These are phyloP conservation scores for Ilex aquifolium DNA, from an alignment of 257 asterid genomes.

Conservation along the genomic window DNA sequence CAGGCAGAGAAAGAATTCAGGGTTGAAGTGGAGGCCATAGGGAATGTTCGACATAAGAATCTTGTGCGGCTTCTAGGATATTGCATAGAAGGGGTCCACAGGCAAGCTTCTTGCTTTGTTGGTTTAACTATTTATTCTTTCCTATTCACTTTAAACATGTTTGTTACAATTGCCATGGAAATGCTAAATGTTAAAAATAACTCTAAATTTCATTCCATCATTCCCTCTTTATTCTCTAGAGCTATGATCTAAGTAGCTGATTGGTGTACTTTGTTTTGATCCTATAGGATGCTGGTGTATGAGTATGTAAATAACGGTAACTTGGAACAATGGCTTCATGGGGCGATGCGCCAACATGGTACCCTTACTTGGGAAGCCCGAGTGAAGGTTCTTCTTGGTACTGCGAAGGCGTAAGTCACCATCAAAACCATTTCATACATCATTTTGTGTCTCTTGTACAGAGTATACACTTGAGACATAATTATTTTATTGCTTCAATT, in stretches of 20 bases:
- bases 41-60: constrained; percentile 96
- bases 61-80: constrained; percentile 94
- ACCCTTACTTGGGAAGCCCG: constrained; percentile 94
- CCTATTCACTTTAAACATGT: too few species aligned
- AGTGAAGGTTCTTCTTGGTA: constrained; percentile 87
- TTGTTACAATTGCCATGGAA: too few species aligned
- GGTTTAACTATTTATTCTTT: too few species aligned
- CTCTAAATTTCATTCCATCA: too few species aligned
- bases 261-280: constrained; percentile 10
- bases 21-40: constrained; percentile 96
- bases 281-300: constrained; percentile 79
- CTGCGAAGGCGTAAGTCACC: constrained; percentile 89
- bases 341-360: constrained; percentile 82
- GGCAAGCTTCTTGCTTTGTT: constrained; percentile 29
- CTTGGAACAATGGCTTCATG: constrained; percentile 20
- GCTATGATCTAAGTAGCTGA: not conserved
- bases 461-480: too few species aligned
- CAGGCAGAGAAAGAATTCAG: constrained; percentile 97
- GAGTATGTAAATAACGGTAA: constrained; percentile 95
- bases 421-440: not conserved
- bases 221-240: too few species aligned
- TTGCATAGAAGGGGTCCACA: constrained; percentile 95
- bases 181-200: too few species aligned
- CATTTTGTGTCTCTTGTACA: too few species aligned
- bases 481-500: too few species aligned